Conservation (phyloP, 495 filamentous ascomycete species). For the Viridothelium virens region DNA sequence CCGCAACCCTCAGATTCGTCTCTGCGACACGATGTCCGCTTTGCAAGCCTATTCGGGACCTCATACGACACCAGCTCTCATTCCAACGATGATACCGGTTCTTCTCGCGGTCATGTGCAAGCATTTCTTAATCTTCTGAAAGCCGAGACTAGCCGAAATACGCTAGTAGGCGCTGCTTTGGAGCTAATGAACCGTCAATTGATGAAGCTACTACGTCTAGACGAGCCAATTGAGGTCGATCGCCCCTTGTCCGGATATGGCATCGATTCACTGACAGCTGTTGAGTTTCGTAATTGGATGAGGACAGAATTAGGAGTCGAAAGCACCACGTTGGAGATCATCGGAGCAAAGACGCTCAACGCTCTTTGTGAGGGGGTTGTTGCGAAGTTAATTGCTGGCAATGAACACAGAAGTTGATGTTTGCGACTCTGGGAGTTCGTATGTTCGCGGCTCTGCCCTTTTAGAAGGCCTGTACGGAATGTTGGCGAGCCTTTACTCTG, state of each 20-base stretch:
- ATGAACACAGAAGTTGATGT: too few relatives aligned
- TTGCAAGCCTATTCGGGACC: background rate
- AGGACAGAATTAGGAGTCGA: background rate
- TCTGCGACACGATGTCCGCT: background rate
- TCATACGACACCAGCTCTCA: background rate
- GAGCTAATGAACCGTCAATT: background rate
- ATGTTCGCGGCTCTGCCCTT: too few relatives aligned
- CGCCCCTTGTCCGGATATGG: constrained; percentile 2
- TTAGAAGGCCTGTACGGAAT: too few relatives aligned
- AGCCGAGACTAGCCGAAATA: background rate
- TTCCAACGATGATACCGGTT: background rate
- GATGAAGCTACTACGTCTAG: background rate
- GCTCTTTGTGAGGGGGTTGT: background rate
- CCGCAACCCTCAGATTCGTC: background rate
- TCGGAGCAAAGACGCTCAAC: background rate
- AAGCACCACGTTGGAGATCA: background rate
- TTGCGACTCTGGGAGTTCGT: too few relatives aligned
- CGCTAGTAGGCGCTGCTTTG: background rate
- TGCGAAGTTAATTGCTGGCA: background rate
- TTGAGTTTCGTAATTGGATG: constrained; percentile 11
- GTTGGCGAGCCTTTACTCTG: too few relatives aligned
- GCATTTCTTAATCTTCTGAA: background rate
- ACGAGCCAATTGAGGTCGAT: background rate
- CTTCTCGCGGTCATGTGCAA: background rate
- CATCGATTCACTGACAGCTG: background rate